Evolutionary conservation across 148 eudicot genomes (phyloP), one percentile per base, ranked within the genome.

Genomic region (Rhododendron molle): DNA sequence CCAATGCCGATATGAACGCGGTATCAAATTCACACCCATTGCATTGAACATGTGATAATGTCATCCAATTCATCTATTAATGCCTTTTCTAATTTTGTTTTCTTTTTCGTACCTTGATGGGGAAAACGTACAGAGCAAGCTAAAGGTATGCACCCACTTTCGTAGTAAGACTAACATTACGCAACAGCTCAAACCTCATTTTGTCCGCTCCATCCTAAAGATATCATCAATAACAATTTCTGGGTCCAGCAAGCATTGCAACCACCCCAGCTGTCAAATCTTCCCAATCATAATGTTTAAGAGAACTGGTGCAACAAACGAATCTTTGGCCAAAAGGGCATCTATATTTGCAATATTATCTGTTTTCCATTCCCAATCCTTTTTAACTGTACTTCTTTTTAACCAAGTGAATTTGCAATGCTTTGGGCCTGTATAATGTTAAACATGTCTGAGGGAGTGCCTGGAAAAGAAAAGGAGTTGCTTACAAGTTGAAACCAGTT

Each of bases 391-490:
- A 69, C 26, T 76, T 52, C 13, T 21, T 23, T 9, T 32, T 96
- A n/a, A 96, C 94, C 54, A 93, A 62, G 85, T 92, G 94, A 89
- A 94, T 90, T 84, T 87, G 91, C 89, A 96, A 83, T 62, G 98
- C 97, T 90, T 93, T 96, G 78, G 99, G 99, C 88, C 97, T 96
- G 71, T 90, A 95, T 87, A 96, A 96, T 86, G 96, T 92, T 86
- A 96, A 89, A 52, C 93, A 88, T n/a, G 99, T 92, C 83, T 91
- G 87, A 34, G 96, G 99, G 26, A 89, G 94, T 83, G 80, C 98
- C 97, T 96, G 87, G 81, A 85, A 85, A 81, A 46, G 30, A 49
- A 18, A 80, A 52, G 18, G 60, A 78, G 38, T n/a, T 28, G 20
- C 47, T 12, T 76, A 46, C 32, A 65, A 36, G 10, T 60, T 74